Evolutionary conservation across 192 early-diverging fungal genomes (phyloP), one percentile per base, ranked within the genome.

Genomic region (Coemansia sp.): DNA sequence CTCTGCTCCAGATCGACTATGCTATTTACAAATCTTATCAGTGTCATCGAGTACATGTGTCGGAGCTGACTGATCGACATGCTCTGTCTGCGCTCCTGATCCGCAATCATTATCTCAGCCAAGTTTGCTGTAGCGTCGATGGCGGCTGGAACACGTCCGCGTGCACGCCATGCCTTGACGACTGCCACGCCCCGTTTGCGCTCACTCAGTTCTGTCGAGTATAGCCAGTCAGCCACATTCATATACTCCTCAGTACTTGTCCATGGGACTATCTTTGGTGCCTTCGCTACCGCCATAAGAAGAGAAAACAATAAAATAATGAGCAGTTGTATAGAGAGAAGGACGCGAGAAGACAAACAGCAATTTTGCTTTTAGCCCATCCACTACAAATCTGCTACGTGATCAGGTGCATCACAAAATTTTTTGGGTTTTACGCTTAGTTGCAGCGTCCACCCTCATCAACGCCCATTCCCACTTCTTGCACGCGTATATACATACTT

Each of bases 11-110:
- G 74, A 78, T 89, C 88, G 5, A 87, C 80, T 2, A 89, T 82
- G 25, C 73, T 79, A 76, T 89, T 89, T 55, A 89, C 86, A 64
- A 89, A 87, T 11, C 88, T 68, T 64, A 77, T 66, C 64, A 82
- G 57, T 14, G 75, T 71, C 75, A 82, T 82, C 14, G 71, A 25
- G 65, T 77, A 76, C 68, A 77, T 63, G 63, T 74, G 75, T 42
- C 72, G 71, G 3, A 71, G 72, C 54, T 65, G 61, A 57, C 46
- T 75, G 31, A 59, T 70, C 0, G 61, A 61, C 53, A 65, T 50
- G 36, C 68, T 62, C n/a, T 56, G 36, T 29, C 57, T 20, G 25
- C 60, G 68, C 33, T 72, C 67, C 33, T 70, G 57, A 36, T 73
- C 80, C 9, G 66, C 64, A n/a, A 77, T 22, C 6, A 27, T 20